Conservation (phyloP, 2,329 filamentous ascomycete species). For the Parastagonospora avenae region DNA sequence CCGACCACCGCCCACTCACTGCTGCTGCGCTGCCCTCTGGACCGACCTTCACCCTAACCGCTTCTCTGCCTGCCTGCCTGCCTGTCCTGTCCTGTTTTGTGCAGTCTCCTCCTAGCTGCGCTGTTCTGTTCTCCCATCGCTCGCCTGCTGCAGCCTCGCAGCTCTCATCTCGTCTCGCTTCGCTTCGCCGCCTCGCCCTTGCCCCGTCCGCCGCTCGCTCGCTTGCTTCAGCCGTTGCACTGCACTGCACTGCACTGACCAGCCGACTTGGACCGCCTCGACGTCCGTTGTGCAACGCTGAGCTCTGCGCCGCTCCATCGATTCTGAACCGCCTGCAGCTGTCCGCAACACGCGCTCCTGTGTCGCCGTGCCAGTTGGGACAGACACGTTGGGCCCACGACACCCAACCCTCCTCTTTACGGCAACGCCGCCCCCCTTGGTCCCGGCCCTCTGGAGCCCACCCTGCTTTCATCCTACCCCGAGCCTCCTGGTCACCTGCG, state of each 20-base stretch:
- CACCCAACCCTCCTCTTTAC: slow-evolving; percentile 10
- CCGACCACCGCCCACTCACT: slow-evolving; percentile 12
- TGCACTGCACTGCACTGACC: background rate
- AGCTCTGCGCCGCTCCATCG: slow-evolving; percentile 24
- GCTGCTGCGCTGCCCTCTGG: background rate
- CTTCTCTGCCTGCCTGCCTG: too few relatives aligned
- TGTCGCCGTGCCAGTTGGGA: slow-evolving; percentile 22
- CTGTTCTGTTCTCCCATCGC: too few relatives aligned
- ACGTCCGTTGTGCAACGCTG: slow-evolving; percentile 26
- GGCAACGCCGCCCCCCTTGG: slow-evolving; percentile 19
- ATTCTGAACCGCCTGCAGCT: slow-evolving; percentile 33
- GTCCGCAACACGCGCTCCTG: slow-evolving; percentile 32
- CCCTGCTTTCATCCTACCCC: slow-evolving; percentile 17
- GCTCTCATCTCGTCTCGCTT: slow-evolving; percentile 3
- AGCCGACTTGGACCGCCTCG: background rate
- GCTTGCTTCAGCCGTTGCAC: slow-evolving; percentile 4
- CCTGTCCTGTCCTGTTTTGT: too few relatives aligned
- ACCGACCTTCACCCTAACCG: too few relatives aligned
- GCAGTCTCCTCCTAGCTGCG: too few relatives aligned
- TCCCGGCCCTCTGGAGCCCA: slow-evolving; percentile 15
- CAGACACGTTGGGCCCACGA: slow-evolving; percentile 21
- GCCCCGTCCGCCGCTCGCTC: background rate
- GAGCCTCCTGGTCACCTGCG: slow-evolving; percentile 32
- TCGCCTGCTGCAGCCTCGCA: too few relatives aligned
- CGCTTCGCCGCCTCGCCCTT: background rate